These are phyloP conservation scores for Fusarium sp. DNA, from an alignment of 2,329 filamentous ascomycete species.

Conservation along the genomic window DNA sequence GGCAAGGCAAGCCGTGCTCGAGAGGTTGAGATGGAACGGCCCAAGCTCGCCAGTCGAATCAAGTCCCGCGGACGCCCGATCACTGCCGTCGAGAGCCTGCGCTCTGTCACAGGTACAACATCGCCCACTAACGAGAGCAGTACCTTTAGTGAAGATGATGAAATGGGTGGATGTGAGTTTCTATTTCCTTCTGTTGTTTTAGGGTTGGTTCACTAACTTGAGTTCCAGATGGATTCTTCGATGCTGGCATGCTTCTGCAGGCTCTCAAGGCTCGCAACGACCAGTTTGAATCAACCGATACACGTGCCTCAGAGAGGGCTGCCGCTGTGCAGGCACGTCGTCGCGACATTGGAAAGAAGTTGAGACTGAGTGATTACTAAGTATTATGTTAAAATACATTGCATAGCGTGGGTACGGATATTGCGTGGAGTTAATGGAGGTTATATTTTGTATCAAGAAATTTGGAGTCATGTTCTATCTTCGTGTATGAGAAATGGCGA, in stretches of 20 bases:
- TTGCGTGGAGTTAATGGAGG: conserved; percentile 41
- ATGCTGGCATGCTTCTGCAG: conserved; percentile 93
- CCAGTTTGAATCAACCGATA: conserved; percentile 65
- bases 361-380: conserved; percentile 79
- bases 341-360: conserved; percentile 81
- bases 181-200: not conserved
- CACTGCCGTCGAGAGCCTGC: conserved; percentile 66
- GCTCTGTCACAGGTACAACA: conserved; percentile 64
- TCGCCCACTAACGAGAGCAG: conserved; percentile 79
- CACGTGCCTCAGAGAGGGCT: conserved; percentile 71
- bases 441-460: conserved; percentile 25
- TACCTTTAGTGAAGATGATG: conserved; percentile 85
- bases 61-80: conserved; percentile 84
- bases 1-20: conserved; percentile 66
- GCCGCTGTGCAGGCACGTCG: conserved; percentile 72
- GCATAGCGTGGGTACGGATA: conserved; percentile 30
- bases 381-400: conserved; percentile 12
- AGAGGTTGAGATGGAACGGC: conserved; percentile 63
- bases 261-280: conserved; percentile 82
- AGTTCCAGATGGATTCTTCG: conserved; percentile 92
- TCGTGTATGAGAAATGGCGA: not conserved
- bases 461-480: not conserved
- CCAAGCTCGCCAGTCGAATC: conserved; percentile 63
- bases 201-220: conserved; percentile 48
- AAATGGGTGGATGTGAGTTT: conserved; percentile 91